phyloP scores from a whole-genome alignment of 2,329 filamentous ascomycete genomes.

The Alternaria sp. region DNA sequence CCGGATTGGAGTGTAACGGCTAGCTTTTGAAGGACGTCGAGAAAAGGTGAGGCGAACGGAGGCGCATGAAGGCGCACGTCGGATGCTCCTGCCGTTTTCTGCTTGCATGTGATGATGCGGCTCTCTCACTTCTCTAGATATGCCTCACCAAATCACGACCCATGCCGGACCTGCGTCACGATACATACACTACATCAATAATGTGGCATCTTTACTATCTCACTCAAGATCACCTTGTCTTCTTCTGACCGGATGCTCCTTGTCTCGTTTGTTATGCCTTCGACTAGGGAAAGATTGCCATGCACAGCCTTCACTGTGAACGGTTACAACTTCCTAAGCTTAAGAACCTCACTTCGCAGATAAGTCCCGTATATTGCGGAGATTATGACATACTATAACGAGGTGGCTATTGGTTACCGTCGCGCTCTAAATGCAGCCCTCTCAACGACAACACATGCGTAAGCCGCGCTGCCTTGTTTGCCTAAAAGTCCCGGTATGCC shows the following conservation, averaged over 20 bases:
- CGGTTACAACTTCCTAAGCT: background rate
- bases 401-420: background rate
- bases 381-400: background rate
- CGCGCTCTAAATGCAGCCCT: background rate
- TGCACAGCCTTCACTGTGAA: background rate
- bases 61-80: conserved; percentile 10
- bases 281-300: background rate
- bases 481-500: conserved; percentile 19
- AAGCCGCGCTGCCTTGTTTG: conserved; percentile 33
- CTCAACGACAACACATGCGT: conserved; percentile 5
- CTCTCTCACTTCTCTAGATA: background rate
- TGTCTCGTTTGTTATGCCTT: background rate
- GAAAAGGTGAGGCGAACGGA: conserved; percentile 16
- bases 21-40: conserved; percentile 1
- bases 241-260: background rate
- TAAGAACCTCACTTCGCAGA: background rate
- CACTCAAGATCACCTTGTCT: background rate
- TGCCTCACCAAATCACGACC: background rate
- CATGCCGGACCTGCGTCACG: background rate
- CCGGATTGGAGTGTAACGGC: background rate
- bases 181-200: background rate
- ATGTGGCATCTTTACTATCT: background rate
- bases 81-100: conserved; percentile 5
- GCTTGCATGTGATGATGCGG: conserved; percentile 9
- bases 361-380: background rate